phyloP scores from a whole-genome alignment of 345 rosid species.

The Arabidopsis suecica region DNA sequence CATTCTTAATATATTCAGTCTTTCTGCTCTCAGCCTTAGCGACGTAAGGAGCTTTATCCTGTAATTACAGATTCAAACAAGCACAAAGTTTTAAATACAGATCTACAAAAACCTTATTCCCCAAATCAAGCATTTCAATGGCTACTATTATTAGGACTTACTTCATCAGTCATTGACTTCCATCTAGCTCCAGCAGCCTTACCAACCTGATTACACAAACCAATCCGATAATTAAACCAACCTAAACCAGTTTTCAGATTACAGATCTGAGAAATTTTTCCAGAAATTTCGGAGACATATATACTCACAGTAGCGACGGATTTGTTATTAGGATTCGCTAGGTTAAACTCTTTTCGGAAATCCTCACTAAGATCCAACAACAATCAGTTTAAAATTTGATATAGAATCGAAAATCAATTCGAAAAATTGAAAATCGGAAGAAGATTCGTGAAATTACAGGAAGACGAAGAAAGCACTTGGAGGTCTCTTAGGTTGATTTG shows the following conservation, averaged over 20 bases:
- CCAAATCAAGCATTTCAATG: slow-evolving; percentile 2
- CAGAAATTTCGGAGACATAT: not conserved
- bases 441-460: slow-evolving; percentile 55
- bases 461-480: slow-evolving; percentile 86
- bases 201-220: slow-evolving; percentile 57
- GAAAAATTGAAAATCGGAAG: not conserved
- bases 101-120: not conserved
- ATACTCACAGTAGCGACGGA: slow-evolving; percentile 75
- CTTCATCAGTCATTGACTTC: slow-evolving; percentile 71
- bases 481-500: slow-evolving; percentile 91
- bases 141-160: slow-evolving; percentile 42
- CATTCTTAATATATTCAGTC: slow-evolving; percentile 63
- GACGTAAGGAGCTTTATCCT: slow-evolving; percentile 76
- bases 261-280: slow-evolving; percentile 28
- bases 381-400: not conserved
- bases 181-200: slow-evolving; percentile 84
- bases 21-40: slow-evolving; percentile 67
- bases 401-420: not conserved
- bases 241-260: not conserved
- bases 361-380: slow-evolving; percentile 57
- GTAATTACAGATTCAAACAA: not conserved
- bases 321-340: slow-evolving; percentile 75
- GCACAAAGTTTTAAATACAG: not conserved
- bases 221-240: not conserved
- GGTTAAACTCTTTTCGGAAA: slow-evolving; percentile 67